A percentile compares a stretch with the other conserved stretches of the same genome.
Conservation (phyloP, 2,329 filamentous ascomycete genomes). For the Thelonectria blattea region DNA sequence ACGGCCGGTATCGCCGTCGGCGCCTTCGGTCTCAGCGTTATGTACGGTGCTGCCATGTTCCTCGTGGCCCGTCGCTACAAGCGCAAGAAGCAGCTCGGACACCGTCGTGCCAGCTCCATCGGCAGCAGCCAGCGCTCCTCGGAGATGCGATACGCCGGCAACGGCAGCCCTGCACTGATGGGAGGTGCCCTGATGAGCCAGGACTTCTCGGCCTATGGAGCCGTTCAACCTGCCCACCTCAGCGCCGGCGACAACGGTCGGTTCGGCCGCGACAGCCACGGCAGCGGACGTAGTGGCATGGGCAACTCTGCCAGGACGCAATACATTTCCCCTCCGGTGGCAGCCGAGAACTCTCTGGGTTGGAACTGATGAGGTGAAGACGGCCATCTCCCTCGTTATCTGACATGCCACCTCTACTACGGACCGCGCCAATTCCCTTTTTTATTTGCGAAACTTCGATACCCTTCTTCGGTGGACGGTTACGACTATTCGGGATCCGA, state of each 20-base stretch:
- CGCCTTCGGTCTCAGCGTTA: slow-evolving; percentile 76
- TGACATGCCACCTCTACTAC: slow-evolving; percentile 31
- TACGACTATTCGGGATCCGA: slow-evolving; percentile 31
- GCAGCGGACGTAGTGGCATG: slow-evolving; percentile 66
- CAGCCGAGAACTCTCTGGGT: slow-evolving; percentile 91
- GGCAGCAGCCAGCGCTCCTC: slow-evolving; percentile 54
- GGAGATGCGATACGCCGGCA: slow-evolving; percentile 58
- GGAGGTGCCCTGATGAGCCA: slow-evolving; percentile 68
- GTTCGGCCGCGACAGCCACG: slow-evolving; percentile 62
- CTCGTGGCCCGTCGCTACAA: slow-evolving; percentile 89
- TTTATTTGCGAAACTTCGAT: slow-evolving; percentile 39
- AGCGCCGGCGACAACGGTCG: slow-evolving; percentile 33
- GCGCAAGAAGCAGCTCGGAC: slow-evolving; percentile 77
- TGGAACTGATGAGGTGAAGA: slow-evolving; percentile 71
- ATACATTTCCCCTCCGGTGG: slow-evolving; percentile 86
- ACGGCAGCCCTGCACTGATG: slow-evolving; percentile 69
- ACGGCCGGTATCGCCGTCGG: slow-evolving; percentile 76
- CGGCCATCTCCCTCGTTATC: slow-evolving; percentile 23
- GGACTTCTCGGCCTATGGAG: slow-evolving; percentile 62
- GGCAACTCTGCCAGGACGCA: slow-evolving; percentile 62
- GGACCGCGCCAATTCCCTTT: slow-evolving; percentile 34
- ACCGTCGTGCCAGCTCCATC: slow-evolving; percentile 79
- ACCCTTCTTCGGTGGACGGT: slow-evolving; percentile 42
- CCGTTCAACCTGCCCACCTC: slow-evolving; percentile 34
- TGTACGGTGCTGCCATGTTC: slow-evolving; percentile 96